Evolutionary conservation across 306 rosid genomes (phyloP).

Genomic region (Vicia sativa): DNA sequence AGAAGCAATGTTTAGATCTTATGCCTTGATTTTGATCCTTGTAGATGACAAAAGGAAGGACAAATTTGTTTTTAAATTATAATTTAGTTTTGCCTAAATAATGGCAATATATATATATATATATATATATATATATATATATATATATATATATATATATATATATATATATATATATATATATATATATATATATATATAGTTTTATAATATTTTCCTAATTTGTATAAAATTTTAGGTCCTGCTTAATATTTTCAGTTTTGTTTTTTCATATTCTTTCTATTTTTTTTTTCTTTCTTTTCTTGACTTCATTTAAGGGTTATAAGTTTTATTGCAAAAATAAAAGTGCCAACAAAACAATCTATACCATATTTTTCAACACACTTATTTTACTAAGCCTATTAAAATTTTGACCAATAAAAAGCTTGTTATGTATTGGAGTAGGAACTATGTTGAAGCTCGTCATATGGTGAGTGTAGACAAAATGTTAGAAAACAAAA

Average conservation of each 20-base stretch:
- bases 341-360: too few species aligned
- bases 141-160: constrained; percentile 1
- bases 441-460: too few species aligned
- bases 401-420: too few species aligned
- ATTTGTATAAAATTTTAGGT: background rate
- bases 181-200: constrained; percentile 7
- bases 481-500: too few species aligned
- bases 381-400: too few species aligned
- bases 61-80: background rate
- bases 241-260: background rate
- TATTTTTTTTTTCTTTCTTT: background rate
- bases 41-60: constrained; percentile 41
- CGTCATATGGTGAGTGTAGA: too few species aligned
- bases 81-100: constrained; percentile 18
- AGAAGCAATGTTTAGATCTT: constrained; percentile 39
- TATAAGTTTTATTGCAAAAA: too few species aligned
- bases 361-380: too few species aligned
- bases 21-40: constrained; percentile 41
- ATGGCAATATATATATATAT: constrained; percentile 9
- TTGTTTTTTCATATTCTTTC: background rate
- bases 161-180: constrained; percentile 3
- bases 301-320: too few species aligned
- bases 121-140: constrained; percentile 7
- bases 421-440: too few species aligned
- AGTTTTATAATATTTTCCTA: constrained; percentile 15